Evolutionary conservation across 2,329 filamentous ascomycete species (phyloP), one percentile per base, ranked within the genome.

Genomic region (Ascochyta lentis): DNA sequence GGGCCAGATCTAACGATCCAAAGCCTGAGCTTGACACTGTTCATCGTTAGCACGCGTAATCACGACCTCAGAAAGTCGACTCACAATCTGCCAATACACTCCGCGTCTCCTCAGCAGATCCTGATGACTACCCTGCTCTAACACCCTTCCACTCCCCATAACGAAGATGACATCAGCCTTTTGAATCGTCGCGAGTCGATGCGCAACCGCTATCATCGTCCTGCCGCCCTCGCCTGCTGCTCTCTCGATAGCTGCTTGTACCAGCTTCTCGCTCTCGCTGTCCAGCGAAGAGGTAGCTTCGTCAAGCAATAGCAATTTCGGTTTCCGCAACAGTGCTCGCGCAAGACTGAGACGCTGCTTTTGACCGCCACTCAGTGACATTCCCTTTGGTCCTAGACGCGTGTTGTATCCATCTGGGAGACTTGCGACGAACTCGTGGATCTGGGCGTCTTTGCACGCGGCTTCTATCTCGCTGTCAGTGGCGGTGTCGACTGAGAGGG

Each of bases 91-190:
- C 61, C 68, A 75, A 56, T 75, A 75, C 3, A 75, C 59, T 0
- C 71, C 72, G 37, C 61, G 66, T 58, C 55, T 69, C 54, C 60
- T 69, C 65, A 64, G 52, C 50, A 76, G 40, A 3, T 48, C 55
- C 46, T 68, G 63, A 56, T 76, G 73, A 49, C 68, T 67, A 0
- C 73, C 74, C 37, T 63, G 49, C 58, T 76, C 74, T 37, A 76
- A 24, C 9, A 76, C 68, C 44, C 56, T 67, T 2, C 72, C 72
- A 47, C 68, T 66, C 1, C 73, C 66, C 56, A 76, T 41, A 15
- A 76, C 74, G 45, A 74, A 75, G 26, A 76, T 76, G 2, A 72
- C 49, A 59, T 76, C 69, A 2, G 73, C 73, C 39, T 74, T 75
- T 58, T 76, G 73, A 29, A 76, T 67, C 27, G 74, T 76, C 9